Base-by-base conservation (phyloP, 2,329 filamentous ascomycete species). In the Fusarium illudens region DNA sequence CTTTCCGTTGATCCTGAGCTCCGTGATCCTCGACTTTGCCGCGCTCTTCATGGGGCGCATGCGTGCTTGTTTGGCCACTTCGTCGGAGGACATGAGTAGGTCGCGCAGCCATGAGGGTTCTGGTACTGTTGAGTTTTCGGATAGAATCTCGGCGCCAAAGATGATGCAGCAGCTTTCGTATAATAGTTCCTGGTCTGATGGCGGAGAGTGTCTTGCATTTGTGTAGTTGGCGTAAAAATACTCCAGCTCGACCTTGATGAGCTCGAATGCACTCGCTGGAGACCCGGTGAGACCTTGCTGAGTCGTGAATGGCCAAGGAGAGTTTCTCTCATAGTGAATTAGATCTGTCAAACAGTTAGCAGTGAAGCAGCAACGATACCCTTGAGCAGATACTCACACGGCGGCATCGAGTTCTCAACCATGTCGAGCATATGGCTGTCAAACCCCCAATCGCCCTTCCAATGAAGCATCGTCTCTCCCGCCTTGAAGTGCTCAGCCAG, bases 361-460 rank as follows among this genome's bases (percentile, higher is more conserved):
- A 11, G 13, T 7, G n/a, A 29, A 13, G 6, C 6, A 19, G 4
- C 9, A 4, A 29, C n/a, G 15, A 6, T n/a, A 12, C 13, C 6
- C 19, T 3, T 4, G 0, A 6, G 44, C 5, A 15, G 8, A 32
- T 15, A 69, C 67, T 48, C 49, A 73, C 71, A 80, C 9, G 79
- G 78, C n/a, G 77, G 78, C 56, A 80, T 78, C 25, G 77, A 75
- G 59, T 79, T 80, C 62, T 80, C 77, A 30, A 81, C 74, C 55
- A 78, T 75, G 27, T 78, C 75, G 37, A 77, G 64, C 9, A 80
- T 71, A 8, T 75, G 70, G 2, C 71, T 62, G 9, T 80, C 79
- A 34, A 81, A 80, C 9, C 48, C 48, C 48, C 48, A 50, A n/a
- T 50, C 48, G 3, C 48, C 48, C 19, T 50, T 50, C 48, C 48